phyloP scores from a whole-genome alignment of 306 rosid genomes.

The Trifolium fragiferum region DNA sequence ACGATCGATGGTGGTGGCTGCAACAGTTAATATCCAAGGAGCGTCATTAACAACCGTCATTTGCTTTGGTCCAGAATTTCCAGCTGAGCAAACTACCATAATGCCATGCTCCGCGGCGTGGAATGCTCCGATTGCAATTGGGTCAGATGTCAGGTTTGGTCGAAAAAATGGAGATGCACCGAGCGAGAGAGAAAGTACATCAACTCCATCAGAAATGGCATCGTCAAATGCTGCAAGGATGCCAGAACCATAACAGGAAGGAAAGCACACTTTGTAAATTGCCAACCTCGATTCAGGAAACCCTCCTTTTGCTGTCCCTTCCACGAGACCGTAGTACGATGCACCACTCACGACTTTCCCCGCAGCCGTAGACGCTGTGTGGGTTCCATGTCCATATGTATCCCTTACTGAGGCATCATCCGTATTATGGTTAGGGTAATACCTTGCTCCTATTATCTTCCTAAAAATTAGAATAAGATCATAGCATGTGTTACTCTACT shows the following conservation, averaged over 20 bases:
- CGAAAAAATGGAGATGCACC: slow-evolving; percentile 3
- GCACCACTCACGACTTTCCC: slow-evolving; percentile 57
- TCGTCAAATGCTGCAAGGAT: slow-evolving; percentile 78
- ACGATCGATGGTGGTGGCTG: slow-evolving; percentile 82
- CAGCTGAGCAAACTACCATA: slow-evolving; percentile 75
- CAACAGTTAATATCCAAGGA: slow-evolving; percentile 90
- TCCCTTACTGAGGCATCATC: slow-evolving; percentile 55
- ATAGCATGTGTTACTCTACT: not conserved
- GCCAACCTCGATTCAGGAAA: slow-evolving; percentile 80
- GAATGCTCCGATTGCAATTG: slow-evolving; percentile 75
- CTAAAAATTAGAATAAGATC: slow-evolving; percentile 37
- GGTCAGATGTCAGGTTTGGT: slow-evolving; percentile 48
- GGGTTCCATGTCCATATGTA: slow-evolving; percentile 70
- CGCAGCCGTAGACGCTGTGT: slow-evolving; percentile 82
- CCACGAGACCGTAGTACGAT: slow-evolving; percentile 70
- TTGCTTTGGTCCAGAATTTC: slow-evolving; percentile 58
- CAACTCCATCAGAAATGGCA: slow-evolving; percentile 77
- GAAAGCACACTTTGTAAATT: slow-evolving; percentile 63
- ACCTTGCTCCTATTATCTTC: slow-evolving; percentile 89
- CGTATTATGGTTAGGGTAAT: slow-evolving; percentile 37
- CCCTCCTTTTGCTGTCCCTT: slow-evolving; percentile 78
- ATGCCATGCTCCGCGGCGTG: slow-evolving; percentile 80
- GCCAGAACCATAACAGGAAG: slow-evolving; percentile 64
- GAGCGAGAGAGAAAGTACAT: slow-evolving; percentile 73
- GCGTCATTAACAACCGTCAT: slow-evolving; percentile 59